Evolutionary conservation across 352 stramenopile genomes (phyloP).

Genomic region (Pseudoperonospora humuli): DNA sequence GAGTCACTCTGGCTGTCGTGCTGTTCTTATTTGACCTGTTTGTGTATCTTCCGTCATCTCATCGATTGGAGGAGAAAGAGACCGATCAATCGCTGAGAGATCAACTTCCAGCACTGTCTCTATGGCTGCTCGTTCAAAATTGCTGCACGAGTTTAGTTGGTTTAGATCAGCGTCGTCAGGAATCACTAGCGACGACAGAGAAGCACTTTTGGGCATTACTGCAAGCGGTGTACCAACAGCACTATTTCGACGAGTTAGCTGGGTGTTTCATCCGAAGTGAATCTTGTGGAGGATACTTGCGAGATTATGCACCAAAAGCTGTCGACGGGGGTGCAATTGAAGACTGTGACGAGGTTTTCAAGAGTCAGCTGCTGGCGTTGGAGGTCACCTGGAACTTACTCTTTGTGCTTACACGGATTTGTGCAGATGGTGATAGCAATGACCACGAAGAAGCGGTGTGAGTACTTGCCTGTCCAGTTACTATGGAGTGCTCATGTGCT

Average conservation of each 20-base stretch:
- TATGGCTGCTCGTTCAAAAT: constrained; percentile 52
- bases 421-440: neutral
- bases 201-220: constrained; percentile 51
- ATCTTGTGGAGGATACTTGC: constrained; percentile 38
- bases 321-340: neutral
- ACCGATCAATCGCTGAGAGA: neutral
- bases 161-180: constrained; percentile 15
- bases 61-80: constrained; percentile 20
- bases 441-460: constrained; percentile 16
- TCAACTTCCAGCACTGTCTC: constrained; percentile 32
- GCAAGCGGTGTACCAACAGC: constrained; percentile 29
- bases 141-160: constrained; percentile 22
- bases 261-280: constrained; percentile 30
- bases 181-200: constrained; percentile 19
- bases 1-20: constrained; percentile 37
- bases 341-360: constrained; percentile 16
- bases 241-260: constrained; percentile 34
- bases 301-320: constrained; percentile 10
- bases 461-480: neutral
- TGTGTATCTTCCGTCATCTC: constrained; percentile 58
- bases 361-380: constrained; percentile 22
- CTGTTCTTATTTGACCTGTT: constrained; percentile 75
- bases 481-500: neutral
- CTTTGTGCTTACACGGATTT: constrained; percentile 16
- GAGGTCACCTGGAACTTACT: constrained; percentile 28